These are phyloP conservation scores for Daldinia loculata DNA, from an alignment of 495 filamentous ascomycete species.

Conservation along the genomic window DNA sequence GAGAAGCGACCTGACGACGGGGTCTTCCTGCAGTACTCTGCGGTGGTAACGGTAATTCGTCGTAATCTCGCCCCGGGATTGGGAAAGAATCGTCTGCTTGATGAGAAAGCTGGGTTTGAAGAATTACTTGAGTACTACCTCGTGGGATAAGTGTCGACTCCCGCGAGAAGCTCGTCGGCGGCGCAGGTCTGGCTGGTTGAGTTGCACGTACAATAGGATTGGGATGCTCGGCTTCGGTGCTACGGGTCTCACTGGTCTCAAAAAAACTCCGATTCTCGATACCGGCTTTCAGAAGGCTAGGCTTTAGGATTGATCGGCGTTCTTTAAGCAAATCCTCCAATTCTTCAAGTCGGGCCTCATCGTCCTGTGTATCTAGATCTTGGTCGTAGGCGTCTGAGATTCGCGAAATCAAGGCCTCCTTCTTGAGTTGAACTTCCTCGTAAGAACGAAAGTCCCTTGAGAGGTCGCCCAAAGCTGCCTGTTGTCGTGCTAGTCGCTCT, in stretches of 20 bases:
- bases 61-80: neutral
- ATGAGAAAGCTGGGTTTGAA: conserved; percentile 57
- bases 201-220: conserved; percentile 42
- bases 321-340: conserved; percentile 45
- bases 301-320: conserved; percentile 42
- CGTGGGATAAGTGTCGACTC: conserved; percentile 45
- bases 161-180: conserved; percentile 32
- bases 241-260: conserved; percentile 8
- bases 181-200: conserved; percentile 26
- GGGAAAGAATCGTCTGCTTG: conserved; percentile 6
- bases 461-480: conserved; percentile 47
- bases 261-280: conserved; percentile 51
- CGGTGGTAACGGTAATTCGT: conserved; percentile 5
- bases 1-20: conserved; percentile 15
- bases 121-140: conserved; percentile 56
- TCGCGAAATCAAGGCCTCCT: conserved; percentile 48
- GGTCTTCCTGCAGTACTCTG: conserved; percentile 19
- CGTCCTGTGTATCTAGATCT: conserved; percentile 49
- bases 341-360: conserved; percentile 50
- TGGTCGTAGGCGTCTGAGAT: conserved; percentile 51
- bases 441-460: conserved; percentile 41
- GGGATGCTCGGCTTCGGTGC: conserved; percentile 4
- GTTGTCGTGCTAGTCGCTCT: conserved; percentile 44
- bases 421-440: conserved; percentile 44
- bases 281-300: conserved; percentile 46